Conservation (phyloP, 2,329 filamentous ascomycete genomes). For the Pseudogymnoascus sp. region DNA sequence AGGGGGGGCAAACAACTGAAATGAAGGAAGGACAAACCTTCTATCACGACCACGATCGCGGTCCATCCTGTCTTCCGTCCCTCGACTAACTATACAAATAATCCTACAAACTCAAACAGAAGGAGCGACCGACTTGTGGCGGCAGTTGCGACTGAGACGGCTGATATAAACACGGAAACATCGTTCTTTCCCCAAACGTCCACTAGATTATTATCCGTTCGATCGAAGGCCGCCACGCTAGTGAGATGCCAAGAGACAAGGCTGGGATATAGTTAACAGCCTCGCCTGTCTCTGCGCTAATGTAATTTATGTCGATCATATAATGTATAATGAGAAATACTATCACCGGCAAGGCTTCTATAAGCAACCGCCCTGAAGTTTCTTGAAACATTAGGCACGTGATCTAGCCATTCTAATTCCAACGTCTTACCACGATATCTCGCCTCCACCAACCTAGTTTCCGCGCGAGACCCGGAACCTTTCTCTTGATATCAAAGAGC, state of each 20-base stretch:
- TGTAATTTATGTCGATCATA: neutral
- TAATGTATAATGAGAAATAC: neutral
- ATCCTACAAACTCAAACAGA: neutral
- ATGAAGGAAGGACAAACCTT: slow-evolving; percentile 29
- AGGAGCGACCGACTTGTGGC: neutral
- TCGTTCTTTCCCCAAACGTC: neutral
- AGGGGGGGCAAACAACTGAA: slow-evolving; percentile 9
- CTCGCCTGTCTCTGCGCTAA: neutral
- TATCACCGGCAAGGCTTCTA: neutral
- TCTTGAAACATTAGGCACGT: neutral
- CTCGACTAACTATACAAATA: neutral
- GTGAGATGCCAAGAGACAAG: slow-evolving; percentile 1
- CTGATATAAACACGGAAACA: neutral
- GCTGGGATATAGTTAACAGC: neutral
- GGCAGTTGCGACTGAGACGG: neutral
- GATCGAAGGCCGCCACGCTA: neutral
- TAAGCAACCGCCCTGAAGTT: neutral
- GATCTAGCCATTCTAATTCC: neutral
- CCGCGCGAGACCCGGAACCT: neutral
- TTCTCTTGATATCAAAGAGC: neutral
- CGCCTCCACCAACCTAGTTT: neutral
- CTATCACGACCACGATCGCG: slow-evolving; percentile 35
- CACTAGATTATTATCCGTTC: neutral
- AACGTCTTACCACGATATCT: neutral
- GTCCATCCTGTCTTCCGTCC: neutral